Evolutionary conservation across 2,329 filamentous ascomycete genomes (phyloP).

Genomic region (Sarocladium kiliense): DNA sequence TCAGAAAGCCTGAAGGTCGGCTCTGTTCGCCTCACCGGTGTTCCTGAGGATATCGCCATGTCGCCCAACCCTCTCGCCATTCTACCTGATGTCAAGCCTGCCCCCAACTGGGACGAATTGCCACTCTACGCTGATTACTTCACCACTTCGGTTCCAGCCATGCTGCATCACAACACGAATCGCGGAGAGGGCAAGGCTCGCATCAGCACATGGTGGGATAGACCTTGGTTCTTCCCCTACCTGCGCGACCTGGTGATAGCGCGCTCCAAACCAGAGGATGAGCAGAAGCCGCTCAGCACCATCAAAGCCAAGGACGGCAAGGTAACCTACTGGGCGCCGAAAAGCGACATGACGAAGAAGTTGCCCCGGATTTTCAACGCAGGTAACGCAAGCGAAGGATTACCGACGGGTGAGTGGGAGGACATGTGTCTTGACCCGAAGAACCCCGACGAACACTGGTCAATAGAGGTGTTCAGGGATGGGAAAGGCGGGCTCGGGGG

Average conservation of each 20-base stretch:
- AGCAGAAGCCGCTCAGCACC: background rate
- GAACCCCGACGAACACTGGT: background rate
- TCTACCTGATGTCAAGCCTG: background rate
- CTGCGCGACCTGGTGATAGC: slow-evolving; percentile 15
- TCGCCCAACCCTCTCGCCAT: slow-evolving; percentile 12
- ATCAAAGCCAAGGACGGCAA: background rate
- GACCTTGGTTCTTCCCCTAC: slow-evolving; percentile 18
- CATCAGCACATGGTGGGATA: slow-evolving; percentile 19
- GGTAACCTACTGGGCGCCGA: background rate
- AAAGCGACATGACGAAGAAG: background rate
- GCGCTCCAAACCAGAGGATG: background rate
- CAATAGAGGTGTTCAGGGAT: slow-evolving; percentile 1
- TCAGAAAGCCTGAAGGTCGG: slow-evolving; percentile 15
- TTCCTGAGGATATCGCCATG: slow-evolving; percentile 16
- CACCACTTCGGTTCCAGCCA: slow-evolving; percentile 16
- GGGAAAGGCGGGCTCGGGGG: background rate
- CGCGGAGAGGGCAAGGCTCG: slow-evolving; percentile 16
- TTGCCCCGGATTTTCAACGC: background rate
- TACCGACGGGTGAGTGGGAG: background rate
- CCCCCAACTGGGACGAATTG: slow-evolving; percentile 15
- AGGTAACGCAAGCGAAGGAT: background rate
- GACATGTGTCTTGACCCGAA: background rate
- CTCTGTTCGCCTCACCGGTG: slow-evolving; percentile 13
- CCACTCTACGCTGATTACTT: slow-evolving; percentile 19
- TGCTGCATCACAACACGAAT: slow-evolving; percentile 19